Base-by-base conservation (phyloP, 345 rosid genomes). In the Camelina neglecta region DNA sequence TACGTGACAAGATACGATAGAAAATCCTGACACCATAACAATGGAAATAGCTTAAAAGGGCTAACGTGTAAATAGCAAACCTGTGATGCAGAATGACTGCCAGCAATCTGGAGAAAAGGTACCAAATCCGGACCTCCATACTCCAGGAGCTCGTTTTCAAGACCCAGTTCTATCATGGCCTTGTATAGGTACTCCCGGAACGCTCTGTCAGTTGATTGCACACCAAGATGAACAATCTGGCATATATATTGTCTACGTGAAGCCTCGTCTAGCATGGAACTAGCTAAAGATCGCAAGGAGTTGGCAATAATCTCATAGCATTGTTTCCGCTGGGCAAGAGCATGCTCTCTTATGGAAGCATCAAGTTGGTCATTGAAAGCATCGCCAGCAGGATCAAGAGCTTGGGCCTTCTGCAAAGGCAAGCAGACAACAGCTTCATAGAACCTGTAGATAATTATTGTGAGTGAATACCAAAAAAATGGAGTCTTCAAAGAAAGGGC, bases 41-140 rank as follows among this genome's bases (percentile, higher is more conserved):
- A 50, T 23, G 33, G 38, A 35, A 45, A 74, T 51, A 70, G 65
- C 13, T 38, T 51, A n/a, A 58, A 33, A 62, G 50, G 65, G 15
- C 39, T 50, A 65, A 10, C 4, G 63, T 6, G 45, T 65, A 56
- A 71, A 58, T 55, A 39, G 13, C 63, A 67, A 69, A 95, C 99
- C 96, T 95, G 93, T 77, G 81, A 87, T 35, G 79, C 80, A 60
- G 90, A 75, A 66, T 82, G 87, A 61, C 85, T 84, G 76, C 91
- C 96, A 59, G 89, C 93, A 82, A 73, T 87, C 77, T 92, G 98
- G 54, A 95, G 85, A 81, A 95, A 95, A 76, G 97, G 99, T 79
- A 92, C 89, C 85, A 95, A 88, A 84, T 92, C 99, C 16, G 96
- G 90, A 70, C 99, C 99, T 70, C 99, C 99, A 62, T 85, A 95